Conservation (phyloP, 2,329 filamentous ascomycete species). For the Penicillium freii region DNA sequence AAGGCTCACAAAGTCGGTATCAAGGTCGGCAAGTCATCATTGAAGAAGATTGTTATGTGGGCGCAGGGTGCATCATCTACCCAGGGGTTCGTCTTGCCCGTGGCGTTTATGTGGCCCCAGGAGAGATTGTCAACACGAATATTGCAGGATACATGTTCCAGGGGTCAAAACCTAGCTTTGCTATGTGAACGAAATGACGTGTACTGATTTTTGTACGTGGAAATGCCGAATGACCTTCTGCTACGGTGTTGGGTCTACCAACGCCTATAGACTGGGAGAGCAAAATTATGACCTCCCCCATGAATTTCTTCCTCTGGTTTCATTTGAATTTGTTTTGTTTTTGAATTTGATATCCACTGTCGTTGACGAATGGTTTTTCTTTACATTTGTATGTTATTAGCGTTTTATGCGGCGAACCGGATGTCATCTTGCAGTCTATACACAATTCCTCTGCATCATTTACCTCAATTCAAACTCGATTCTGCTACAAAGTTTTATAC, state of each 20-base stretch:
- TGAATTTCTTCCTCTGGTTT: neutral
- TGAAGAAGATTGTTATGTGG: constrained; percentile 68
- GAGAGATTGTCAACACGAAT: constrained; percentile 45
- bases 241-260: neutral
- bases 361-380: neutral
- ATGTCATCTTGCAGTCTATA: constrained; percentile 18
- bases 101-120: constrained; percentile 46
- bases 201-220: neutral
- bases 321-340: neutral
- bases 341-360: constrained; percentile 9
- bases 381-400: neutral
- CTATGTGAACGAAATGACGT: constrained; percentile 30
- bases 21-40: constrained; percentile 71
- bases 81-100: constrained; percentile 45
- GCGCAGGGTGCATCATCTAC: constrained; percentile 59
- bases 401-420: neutral
- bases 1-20: constrained; percentile 71
- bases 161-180: constrained; percentile 41
- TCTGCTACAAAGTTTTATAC: neutral
- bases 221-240: neutral
- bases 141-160: constrained; percentile 45
- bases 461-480: neutral
- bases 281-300: neutral
- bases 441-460: constrained; percentile 1
- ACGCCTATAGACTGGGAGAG: neutral